Conservation (phyloP, 2,329 filamentous ascomycete species). For the Phialophora tarda region DNA sequence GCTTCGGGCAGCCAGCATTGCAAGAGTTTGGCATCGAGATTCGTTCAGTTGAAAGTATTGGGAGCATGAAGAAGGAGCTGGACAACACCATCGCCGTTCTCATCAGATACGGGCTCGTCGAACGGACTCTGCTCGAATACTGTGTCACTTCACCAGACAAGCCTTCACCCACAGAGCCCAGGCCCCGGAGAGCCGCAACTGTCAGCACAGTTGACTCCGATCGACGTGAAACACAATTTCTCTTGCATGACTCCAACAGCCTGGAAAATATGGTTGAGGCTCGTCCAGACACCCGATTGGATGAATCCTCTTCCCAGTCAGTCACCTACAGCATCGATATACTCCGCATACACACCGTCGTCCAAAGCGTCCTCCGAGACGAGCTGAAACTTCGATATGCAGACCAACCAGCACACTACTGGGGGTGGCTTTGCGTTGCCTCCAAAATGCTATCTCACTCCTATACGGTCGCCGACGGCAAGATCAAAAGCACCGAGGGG, state of each 20-base stretch:
- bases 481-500: conserved; percentile 47
- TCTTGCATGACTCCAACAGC: conserved; percentile 25
- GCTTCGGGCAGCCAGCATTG: conserved; percentile 55
- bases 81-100: conserved; percentile 54
- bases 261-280: conserved; percentile 24
- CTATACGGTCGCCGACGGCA: conserved; percentile 49
- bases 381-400: conserved; percentile 45
- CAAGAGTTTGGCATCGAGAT: conserved; percentile 46
- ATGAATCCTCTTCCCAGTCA: conserved; percentile 32
- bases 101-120: conserved; percentile 54
- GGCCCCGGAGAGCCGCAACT: conserved; percentile 11
- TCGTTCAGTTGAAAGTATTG: conserved; percentile 45
- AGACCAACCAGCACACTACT: conserved; percentile 44
- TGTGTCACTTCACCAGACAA: conserved; percentile 24
- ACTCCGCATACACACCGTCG: conserved; percentile 55
- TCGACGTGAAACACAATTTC: not conserved
- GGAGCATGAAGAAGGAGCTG: conserved; percentile 46
- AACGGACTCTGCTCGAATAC: conserved; percentile 48
- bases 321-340: conserved; percentile 47
- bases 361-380: conserved; percentile 55
- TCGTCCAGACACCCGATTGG: conserved; percentile 18
- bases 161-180: conserved; percentile 25
- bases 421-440: conserved; percentile 52
- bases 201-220: conserved; percentile 5
- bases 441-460: conserved; percentile 51